phyloP scores from a whole-genome alignment of 164 flowering plant species.

The Dillenia suffruticosa region DNA sequence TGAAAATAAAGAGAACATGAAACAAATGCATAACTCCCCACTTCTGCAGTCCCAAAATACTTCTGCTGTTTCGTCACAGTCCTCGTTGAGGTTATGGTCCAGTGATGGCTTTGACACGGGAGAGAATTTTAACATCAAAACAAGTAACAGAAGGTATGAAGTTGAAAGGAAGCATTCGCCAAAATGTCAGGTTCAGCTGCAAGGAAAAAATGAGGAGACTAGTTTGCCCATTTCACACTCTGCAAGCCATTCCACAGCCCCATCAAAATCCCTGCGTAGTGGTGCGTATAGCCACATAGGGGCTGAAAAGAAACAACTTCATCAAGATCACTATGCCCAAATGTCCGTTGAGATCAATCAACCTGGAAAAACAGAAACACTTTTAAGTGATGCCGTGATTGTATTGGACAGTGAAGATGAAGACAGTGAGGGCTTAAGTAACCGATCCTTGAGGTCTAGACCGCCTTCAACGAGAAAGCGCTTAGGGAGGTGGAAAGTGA shows the following conservation, averaged over 20 bases:
- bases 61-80: conserved; percentile 4
- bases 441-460: conserved; percentile 25
- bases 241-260: not conserved
- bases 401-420: conserved; percentile 88
- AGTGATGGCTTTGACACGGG: conserved; percentile 4
- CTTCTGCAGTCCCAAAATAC: conserved; percentile 3
- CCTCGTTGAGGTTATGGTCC: conserved; percentile 1
- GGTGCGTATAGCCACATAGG: not conserved
- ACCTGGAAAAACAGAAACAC: conserved; percentile 11
- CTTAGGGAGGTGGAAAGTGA: conserved; percentile 27
- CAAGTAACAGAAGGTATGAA: not conserved
- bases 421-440: conserved; percentile 65
- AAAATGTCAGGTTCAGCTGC: conserved; percentile 3
- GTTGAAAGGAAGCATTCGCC: conserved; percentile 11
- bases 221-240: not conserved
- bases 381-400: conserved; percentile 29
- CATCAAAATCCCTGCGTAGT: not conserved
- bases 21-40: conserved; percentile 4
- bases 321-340: not conserved
- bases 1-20: conserved; percentile 21
- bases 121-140: not conserved
- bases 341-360: not conserved
- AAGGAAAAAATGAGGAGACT: conserved; percentile 5
- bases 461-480: conserved; percentile 32
- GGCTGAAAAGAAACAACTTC: conserved; percentile 2